Evolutionary conservation across 352 stramenopile genomes (phyloP).

Genomic region (Globisporangium megalacanthum): DNA sequence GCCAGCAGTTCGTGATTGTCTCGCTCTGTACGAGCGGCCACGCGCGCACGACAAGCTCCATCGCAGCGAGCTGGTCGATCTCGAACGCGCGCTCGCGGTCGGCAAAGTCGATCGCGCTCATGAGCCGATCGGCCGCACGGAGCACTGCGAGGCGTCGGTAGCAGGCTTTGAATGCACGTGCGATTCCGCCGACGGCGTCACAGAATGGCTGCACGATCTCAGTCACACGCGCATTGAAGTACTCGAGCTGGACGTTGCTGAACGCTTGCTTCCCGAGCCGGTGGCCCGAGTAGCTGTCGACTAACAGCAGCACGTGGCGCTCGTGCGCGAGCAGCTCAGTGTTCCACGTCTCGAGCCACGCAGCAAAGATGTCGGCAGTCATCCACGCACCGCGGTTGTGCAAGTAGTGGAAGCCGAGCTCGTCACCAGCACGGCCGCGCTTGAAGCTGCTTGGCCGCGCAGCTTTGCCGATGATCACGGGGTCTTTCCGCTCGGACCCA

Average conservation of each 20-base stretch:
- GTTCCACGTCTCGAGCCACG: slow-evolving; percentile 12
- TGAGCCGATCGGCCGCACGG: slow-evolving; percentile 8
- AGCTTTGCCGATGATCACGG: slow-evolving; percentile 14
- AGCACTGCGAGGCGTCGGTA: slow-evolving; percentile 12
- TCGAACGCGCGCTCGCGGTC: slow-evolving; percentile 3
- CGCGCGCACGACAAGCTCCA: slow-evolving; percentile 12
- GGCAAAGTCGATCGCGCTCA: neutral
- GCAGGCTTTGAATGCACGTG: slow-evolving; percentile 13
- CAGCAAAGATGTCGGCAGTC: slow-evolving; percentile 8
- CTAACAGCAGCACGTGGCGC: slow-evolving; percentile 14
- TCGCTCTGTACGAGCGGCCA: slow-evolving; percentile 12
- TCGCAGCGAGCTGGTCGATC: slow-evolving; percentile 7
- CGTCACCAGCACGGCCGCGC: neutral
- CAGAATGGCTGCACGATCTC: slow-evolving; percentile 12
- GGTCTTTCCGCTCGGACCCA: slow-evolving; percentile 10
- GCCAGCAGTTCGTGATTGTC: slow-evolving; percentile 11
- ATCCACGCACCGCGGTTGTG: slow-evolving; percentile 11
- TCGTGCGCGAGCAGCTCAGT: slow-evolving; percentile 4
- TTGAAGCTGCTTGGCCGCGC: slow-evolving; percentile 5
- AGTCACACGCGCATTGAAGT: slow-evolving; percentile 1
- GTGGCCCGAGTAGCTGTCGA: slow-evolving; percentile 8
- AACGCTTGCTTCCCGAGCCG: slow-evolving; percentile 2
- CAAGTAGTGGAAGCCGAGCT: slow-evolving; percentile 11
- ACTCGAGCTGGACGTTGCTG: slow-evolving; percentile 16
- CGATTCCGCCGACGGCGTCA: slow-evolving; percentile 9